A percentile compares a stretch with the other conserved stretches of the same genome.
Evolutionary conservation across 169 alveolate genomes (phyloP).

Genomic region (Neospora caninum): DNA sequence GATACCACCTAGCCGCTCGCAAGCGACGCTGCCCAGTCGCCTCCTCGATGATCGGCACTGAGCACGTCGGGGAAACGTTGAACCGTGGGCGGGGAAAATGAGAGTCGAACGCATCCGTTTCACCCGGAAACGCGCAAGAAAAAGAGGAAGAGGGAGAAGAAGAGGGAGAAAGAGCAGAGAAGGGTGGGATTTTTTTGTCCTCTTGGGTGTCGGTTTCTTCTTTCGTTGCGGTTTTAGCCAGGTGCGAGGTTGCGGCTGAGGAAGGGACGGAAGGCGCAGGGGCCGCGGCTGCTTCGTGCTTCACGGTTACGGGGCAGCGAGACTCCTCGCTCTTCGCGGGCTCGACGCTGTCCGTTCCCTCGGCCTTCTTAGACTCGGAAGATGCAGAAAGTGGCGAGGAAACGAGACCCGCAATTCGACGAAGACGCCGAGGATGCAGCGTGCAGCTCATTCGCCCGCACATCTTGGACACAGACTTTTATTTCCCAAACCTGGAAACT

Average conservation of each 20-base stretch:
- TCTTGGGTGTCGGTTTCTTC: not conserved
- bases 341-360: not conserved
- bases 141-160: not conserved
- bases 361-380: not conserved
- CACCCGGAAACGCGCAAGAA: not conserved
- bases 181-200: not conserved
- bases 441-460: conserved; percentile 40
- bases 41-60: not conserved
- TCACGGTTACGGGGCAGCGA: not conserved
- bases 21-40: not conserved
- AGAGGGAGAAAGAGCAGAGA: not conserved
- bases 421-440: not conserved
- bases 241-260: not conserved
- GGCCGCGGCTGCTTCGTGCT: not conserved
- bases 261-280: not conserved
- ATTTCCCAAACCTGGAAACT: too few relatives aligned
- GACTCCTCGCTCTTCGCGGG: not conserved
- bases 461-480: not conserved
- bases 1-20: not conserved
- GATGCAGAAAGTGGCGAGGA: not conserved
- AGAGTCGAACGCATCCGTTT: too few relatives aligned
- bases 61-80: conserved; percentile 18
- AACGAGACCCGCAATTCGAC: not conserved
- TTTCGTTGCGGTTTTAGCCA: not conserved
- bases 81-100: not conserved